These are phyloP conservation scores for Epichloe gansuensis DNA, from an alignment of 2,329 filamentous ascomycete genomes.

Conservation along the genomic window DNA sequence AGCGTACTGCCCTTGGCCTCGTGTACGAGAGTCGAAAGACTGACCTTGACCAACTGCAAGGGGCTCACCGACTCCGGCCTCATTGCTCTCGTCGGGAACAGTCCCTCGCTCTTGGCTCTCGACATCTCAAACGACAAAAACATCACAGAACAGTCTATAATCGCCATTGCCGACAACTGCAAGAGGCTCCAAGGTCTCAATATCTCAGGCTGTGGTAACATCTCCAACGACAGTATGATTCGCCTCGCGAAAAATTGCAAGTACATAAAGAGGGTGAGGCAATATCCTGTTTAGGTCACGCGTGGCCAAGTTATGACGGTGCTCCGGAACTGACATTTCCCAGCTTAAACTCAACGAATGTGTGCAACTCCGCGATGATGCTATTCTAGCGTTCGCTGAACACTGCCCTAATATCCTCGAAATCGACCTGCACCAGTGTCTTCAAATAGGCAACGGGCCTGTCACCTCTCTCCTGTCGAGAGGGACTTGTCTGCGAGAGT, in stretches of 20 bases:
- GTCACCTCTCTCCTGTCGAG: slow-evolving; percentile 70
- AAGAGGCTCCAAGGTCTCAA: slow-evolving; percentile 82
- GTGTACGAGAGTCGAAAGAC: slow-evolving; percentile 82
- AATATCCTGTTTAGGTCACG: too few relatives aligned
- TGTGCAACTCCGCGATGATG: slow-evolving; percentile 66
- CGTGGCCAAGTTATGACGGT: neutral
- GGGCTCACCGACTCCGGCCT: slow-evolving; percentile 76
- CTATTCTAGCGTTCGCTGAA: slow-evolving; percentile 73
- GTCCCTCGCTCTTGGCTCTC: slow-evolving; percentile 70
- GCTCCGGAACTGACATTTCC: neutral
- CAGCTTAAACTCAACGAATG: slow-evolving; percentile 93
- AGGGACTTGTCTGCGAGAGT: slow-evolving; percentile 74
- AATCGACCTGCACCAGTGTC: slow-evolving; percentile 86
- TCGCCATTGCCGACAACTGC: slow-evolving; percentile 69
- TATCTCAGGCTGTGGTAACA: slow-evolving; percentile 70
- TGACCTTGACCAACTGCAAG: slow-evolving; percentile 84
- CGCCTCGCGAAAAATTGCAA: slow-evolving; percentile 69
- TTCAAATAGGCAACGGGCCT: slow-evolving; percentile 67
- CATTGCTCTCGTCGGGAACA: slow-evolving; percentile 65
- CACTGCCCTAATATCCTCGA: slow-evolving; percentile 90
- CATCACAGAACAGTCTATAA: slow-evolving; percentile 72
- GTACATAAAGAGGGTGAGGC: slow-evolving; percentile 69
- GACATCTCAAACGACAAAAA: slow-evolving; percentile 80
- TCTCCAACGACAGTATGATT: slow-evolving; percentile 79
- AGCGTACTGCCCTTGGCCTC: slow-evolving; percentile 69